These are phyloP conservation scores for Amaranthus hypochondriacus DNA, from an alignment of 148 eudicot genomes.

Conservation along the genomic window DNA sequence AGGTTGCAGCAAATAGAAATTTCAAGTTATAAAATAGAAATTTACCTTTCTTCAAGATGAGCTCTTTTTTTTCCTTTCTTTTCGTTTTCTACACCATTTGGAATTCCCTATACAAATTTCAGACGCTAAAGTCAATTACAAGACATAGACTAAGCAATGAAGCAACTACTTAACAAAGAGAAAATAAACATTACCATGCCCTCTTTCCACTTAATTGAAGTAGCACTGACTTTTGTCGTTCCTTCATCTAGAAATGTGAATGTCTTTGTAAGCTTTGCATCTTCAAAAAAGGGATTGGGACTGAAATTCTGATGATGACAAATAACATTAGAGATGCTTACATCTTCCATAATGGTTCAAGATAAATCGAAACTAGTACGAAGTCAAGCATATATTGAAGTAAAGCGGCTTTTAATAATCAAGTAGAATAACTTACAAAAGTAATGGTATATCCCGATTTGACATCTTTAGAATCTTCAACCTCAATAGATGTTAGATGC, in stretches of 20 bases:
- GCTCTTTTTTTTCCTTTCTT: constrained; percentile 87
- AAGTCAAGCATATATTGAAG: neutral
- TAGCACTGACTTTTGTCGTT: constrained; percentile 68
- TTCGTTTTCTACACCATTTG: constrained; percentile 61
- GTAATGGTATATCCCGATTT: constrained; percentile 89
- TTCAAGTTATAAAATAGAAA: neutral
- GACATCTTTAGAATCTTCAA: constrained; percentile 85
- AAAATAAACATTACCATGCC: constrained; percentile 58
- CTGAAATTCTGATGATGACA: constrained; percentile 54
- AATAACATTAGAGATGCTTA: neutral
- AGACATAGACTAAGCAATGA: neutral
- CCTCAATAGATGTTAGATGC: constrained; percentile 78
- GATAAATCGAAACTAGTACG: neutral
- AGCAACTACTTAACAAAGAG: neutral
- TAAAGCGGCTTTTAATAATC: neutral
- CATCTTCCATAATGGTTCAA: neutral
- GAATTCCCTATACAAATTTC: constrained; percentile 43
- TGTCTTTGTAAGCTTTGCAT: constrained; percentile 72
- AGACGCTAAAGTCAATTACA: neutral
- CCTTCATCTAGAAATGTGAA: constrained; percentile 92
- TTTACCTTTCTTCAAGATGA: constrained; percentile 77
- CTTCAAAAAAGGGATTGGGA: constrained; percentile 83
- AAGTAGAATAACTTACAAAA: constrained; percentile 54
- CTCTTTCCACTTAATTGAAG: constrained; percentile 90
- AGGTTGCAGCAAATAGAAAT: neutral